These are phyloP conservation scores for Neofusicoccum sp. DNA, from an alignment of 2,329 filamentous ascomycete species.

Conservation along the genomic window DNA sequence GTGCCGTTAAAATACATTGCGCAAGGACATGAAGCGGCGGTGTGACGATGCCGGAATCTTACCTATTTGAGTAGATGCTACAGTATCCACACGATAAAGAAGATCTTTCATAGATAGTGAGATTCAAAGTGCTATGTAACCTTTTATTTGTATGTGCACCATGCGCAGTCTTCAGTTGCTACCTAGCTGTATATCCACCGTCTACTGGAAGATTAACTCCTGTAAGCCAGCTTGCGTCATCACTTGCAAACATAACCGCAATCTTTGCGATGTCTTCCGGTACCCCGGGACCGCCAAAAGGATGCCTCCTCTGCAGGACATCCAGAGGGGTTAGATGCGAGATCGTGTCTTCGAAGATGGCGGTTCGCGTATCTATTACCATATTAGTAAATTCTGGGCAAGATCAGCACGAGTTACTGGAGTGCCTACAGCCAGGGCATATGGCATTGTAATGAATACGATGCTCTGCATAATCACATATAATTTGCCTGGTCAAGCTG, in stretches of 20 bases:
- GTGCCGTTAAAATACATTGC: too few species aligned
- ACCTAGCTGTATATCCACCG: constrained; percentile 39
- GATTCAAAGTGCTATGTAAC: too few species aligned
- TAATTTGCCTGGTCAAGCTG: constrained; percentile 53
- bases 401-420: background rate
- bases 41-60: too few species aligned
- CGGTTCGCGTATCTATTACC: constrained; percentile 25
- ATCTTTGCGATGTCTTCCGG: constrained; percentile 39
- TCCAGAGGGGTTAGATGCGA: too few species aligned
- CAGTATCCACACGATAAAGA: too few species aligned
- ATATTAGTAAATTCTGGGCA: constrained; percentile 11
- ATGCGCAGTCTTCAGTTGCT: background rate
- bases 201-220: constrained; percentile 45
- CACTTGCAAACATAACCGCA: constrained; percentile 51
- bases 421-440: constrained; percentile 53
- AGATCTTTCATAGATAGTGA: too few species aligned
- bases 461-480: constrained; percentile 52
- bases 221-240: constrained; percentile 48
- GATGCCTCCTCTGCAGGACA: constrained; percentile 29
- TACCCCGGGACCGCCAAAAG: constrained; percentile 34
- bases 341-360: too few species aligned
- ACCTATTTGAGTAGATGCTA: too few species aligned
- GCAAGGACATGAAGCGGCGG: too few species aligned
- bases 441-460: constrained; percentile 58
- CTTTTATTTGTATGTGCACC: too few species aligned